A percentile compares a stretch with the other conserved stretches of the same genome.
These are phyloP conservation scores for Obelidium mucronatum DNA, from an alignment of 192 early-diverging fungal genomes.

Conservation along the genomic window DNA sequence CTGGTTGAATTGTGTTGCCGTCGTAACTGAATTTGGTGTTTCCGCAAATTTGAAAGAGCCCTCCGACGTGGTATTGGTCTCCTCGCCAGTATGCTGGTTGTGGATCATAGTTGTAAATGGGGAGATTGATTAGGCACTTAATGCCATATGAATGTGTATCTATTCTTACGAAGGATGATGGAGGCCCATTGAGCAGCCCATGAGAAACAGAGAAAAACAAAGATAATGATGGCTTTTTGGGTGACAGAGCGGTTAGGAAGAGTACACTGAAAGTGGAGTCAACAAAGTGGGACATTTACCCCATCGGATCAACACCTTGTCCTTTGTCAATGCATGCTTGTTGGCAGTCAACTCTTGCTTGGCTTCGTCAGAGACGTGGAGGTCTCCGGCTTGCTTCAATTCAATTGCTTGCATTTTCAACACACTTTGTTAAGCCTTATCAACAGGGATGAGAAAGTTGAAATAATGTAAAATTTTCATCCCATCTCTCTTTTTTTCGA, in stretches of 20 bases:
- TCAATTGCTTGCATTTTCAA: background rate
- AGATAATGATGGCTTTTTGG: too few relatives aligned
- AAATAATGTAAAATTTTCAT: too few relatives aligned
- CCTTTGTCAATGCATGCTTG: background rate
- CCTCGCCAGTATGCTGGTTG: slow-evolving; percentile 27
- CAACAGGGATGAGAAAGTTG: too few relatives aligned
- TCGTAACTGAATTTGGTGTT: slow-evolving; percentile 12
- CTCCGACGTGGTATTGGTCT: slow-evolving; percentile 24
- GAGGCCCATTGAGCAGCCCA: too few relatives aligned
- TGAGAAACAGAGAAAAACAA: too few relatives aligned
- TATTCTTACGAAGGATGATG: too few relatives aligned
- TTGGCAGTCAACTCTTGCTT: background rate
- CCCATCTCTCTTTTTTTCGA: too few relatives aligned
- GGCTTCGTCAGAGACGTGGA: background rate
- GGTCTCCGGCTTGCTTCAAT: background rate
- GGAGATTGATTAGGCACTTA: too few relatives aligned
- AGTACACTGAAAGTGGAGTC: too few relatives aligned
- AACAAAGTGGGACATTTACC: background rate
- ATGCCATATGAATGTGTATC: too few relatives aligned
- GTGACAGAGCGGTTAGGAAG: too few relatives aligned
- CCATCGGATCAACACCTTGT: background rate
- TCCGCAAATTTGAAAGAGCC: slow-evolving; percentile 30
- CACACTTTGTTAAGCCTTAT: background rate
- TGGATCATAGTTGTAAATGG: too few relatives aligned
- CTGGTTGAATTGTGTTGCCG: background rate